Percentiles rank a stretch among this genome's conserved stretches.
phyloP scores from a whole-genome alignment of 2,329 filamentous ascomycete species.

The Periconia digitata region DNA sequence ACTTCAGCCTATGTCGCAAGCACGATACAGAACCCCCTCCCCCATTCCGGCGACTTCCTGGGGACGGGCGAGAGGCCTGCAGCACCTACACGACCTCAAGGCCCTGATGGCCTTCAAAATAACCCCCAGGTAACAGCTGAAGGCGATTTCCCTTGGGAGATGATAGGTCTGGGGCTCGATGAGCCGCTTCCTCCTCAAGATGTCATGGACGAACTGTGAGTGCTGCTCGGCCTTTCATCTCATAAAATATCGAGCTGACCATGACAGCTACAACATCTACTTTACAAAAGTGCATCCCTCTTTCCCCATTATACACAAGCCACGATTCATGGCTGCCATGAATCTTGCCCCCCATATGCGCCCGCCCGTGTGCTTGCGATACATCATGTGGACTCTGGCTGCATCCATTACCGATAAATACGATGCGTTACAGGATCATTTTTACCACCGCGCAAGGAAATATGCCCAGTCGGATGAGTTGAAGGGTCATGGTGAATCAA shows the following conservation, averaged over 20 bases:
- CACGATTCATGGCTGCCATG: slow-evolving; percentile 84
- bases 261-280: slow-evolving; percentile 72
- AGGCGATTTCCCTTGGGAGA: slow-evolving; percentile 72
- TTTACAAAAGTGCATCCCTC: slow-evolving; percentile 90
- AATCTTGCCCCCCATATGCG: slow-evolving; percentile 83
- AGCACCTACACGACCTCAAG: slow-evolving; percentile 16
- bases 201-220: slow-evolving; percentile 81
- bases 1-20: slow-evolving; percentile 36
- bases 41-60: slow-evolving; percentile 22
- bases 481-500: slow-evolving; percentile 86
- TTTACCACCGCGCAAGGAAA: slow-evolving; percentile 86
- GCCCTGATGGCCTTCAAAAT: slow-evolving; percentile 20
- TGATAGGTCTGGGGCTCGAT: slow-evolving; percentile 79
- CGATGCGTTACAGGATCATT: slow-evolving; percentile 75
- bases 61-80: slow-evolving; percentile 15
- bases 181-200: slow-evolving; percentile 78
- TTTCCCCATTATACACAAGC: slow-evolving; percentile 84
- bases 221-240: slow-evolving; percentile 4
- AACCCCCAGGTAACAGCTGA: slow-evolving; percentile 17
- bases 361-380: slow-evolving; percentile 84
- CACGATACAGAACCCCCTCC: slow-evolving; percentile 27
- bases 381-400: slow-evolving; percentile 96
- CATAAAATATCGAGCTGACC: slow-evolving; percentile 12
- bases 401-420: slow-evolving; percentile 84
- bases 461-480: slow-evolving; percentile 89